A percentile compares a stretch with the other conserved stretches of the same genome.
These are phyloP conservation scores for Kwoniella dejecticola DNA, from an alignment of 768 basidiomycete genomes.

Conservation along the genomic window DNA sequence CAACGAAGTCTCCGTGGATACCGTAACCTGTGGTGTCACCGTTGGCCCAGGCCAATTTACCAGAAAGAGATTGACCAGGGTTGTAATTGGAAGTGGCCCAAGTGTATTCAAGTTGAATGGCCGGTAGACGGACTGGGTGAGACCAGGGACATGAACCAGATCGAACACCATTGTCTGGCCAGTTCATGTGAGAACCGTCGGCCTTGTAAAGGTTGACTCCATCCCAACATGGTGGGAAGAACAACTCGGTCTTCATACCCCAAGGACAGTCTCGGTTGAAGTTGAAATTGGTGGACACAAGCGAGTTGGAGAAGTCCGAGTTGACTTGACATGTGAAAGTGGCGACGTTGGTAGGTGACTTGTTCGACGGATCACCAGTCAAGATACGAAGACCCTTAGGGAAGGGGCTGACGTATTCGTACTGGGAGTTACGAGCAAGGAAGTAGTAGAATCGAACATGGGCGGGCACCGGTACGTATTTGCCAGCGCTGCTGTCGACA, in stretches of 20 bases:
- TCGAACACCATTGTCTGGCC: constrained; percentile 27
- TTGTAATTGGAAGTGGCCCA: constrained; percentile 27
- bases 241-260: constrained; percentile 46
- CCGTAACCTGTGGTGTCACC: constrained; percentile 70
- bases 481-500: constrained; percentile 8
- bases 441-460: constrained; percentile 52
- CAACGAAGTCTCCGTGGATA: constrained; percentile 55
- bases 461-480: constrained; percentile 23
- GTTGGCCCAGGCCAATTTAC: constrained; percentile 57
- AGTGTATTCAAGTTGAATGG: constrained; percentile 48
- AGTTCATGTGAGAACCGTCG: constrained; percentile 44
- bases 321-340: constrained; percentile 32
- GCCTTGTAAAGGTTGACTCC: constrained; percentile 46
- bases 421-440: constrained; percentile 33
- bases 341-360: constrained; percentile 20
- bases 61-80: constrained; percentile 52
- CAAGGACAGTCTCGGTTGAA: constrained; percentile 21
- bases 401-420: constrained; percentile 39
- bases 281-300: constrained; percentile 25
- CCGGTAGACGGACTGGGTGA: constrained; percentile 50
- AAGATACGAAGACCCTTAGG: constrained; percentile 53
- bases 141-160: constrained; percentile 30
- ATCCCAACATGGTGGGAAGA: constrained; percentile 51
- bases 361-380: constrained; percentile 44
- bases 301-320: constrained; percentile 19